Percentiles rank a stretch among this genome's conserved stretches.
Evolutionary conservation across 257 asterid genomes (phyloP).

Genomic region (Capsicum baccatum): DNA sequence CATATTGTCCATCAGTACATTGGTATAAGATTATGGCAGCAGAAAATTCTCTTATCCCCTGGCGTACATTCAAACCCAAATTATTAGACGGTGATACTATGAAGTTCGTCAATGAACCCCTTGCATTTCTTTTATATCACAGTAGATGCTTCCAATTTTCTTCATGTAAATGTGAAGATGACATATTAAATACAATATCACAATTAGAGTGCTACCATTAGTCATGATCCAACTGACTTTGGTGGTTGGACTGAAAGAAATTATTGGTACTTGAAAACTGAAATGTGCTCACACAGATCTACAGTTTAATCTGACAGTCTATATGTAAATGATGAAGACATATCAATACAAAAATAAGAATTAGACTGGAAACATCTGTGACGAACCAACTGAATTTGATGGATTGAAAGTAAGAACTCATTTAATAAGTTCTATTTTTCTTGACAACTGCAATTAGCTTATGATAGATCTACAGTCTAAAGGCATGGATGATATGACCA

Average conservation of each 20-base stretch:
- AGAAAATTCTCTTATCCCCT: background rate
- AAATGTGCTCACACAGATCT: background rate
- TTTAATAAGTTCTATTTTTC: background rate
- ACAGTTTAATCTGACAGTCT: background rate
- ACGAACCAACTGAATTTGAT: conserved; percentile 12
- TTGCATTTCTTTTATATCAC: conserved; percentile 11
- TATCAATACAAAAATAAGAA: background rate
- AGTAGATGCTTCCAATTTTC: background rate
- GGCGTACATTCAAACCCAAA: background rate
- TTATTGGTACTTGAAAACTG: background rate
- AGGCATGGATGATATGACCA: conserved; percentile 10
- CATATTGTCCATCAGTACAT: background rate
- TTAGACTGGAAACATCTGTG: background rate
- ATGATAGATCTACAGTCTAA: conserved; percentile 22
- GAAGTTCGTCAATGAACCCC: conserved; percentile 1
- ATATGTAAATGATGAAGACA: background rate
- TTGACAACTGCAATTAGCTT: conserved; percentile 29
- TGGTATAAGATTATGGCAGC: conserved; percentile 8
- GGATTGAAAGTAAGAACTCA: conserved; percentile 9
- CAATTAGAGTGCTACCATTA: background rate
- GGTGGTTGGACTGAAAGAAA: conserved; percentile 1
- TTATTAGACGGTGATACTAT: background rate
- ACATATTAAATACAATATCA: background rate
- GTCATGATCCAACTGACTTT: background rate
- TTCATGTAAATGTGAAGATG: background rate